Evolutionary conservation across 495 filamentous ascomycete genomes (phyloP).

Genomic region (Hypoxylon intermedium): DNA sequence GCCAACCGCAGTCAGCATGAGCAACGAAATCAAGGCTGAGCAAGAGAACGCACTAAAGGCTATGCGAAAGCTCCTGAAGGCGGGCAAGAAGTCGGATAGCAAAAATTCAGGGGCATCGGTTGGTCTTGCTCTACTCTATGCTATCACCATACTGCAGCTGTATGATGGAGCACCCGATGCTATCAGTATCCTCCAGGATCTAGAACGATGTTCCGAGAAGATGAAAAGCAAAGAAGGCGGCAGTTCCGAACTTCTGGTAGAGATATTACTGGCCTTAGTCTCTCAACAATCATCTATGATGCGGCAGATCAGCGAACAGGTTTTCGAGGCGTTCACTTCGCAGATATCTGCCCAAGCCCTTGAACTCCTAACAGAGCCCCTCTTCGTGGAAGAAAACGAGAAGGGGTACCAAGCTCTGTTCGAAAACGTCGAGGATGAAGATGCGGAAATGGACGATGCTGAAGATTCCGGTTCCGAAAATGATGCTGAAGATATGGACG

Average conservation of each 20-base stretch:
- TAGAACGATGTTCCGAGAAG: slow-evolving; percentile 74
- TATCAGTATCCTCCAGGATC: slow-evolving; percentile 73
- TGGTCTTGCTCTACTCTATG: slow-evolving; percentile 81
- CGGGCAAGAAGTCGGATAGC: slow-evolving; percentile 51
- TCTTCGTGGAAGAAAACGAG: slow-evolving; percentile 79
- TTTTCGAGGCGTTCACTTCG: slow-evolving; percentile 79
- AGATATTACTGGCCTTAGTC: slow-evolving; percentile 85
- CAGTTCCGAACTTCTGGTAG: slow-evolving; percentile 77
- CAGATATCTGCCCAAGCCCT: slow-evolving; percentile 75
- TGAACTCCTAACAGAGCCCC: slow-evolving; percentile 73
- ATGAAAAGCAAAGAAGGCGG: slow-evolving; percentile 64
- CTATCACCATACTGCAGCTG: slow-evolving; percentile 85
- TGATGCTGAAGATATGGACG: slow-evolving; percentile 46
- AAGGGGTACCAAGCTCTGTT: slow-evolving; percentile 87
- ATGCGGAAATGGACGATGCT: slow-evolving; percentile 52
- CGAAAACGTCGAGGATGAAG: slow-evolving; percentile 73
- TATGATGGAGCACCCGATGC: slow-evolving; percentile 89
- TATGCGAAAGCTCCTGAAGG: slow-evolving; percentile 72
- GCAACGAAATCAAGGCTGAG: slow-evolving; percentile 65
- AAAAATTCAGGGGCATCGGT: slow-evolving; percentile 53
- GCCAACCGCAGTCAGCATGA: slow-evolving; percentile 64
- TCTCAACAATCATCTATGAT: slow-evolving; percentile 85
- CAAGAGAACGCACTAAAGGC: slow-evolving; percentile 68
- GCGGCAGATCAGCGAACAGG: slow-evolving; percentile 83
- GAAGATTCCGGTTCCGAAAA: slow-evolving; percentile 51